A percentile compares a stretch with the other conserved stretches of the same genome.
phyloP scores from a whole-genome alignment of 352 stramenopile species.

The Peronospora destructor region DNA sequence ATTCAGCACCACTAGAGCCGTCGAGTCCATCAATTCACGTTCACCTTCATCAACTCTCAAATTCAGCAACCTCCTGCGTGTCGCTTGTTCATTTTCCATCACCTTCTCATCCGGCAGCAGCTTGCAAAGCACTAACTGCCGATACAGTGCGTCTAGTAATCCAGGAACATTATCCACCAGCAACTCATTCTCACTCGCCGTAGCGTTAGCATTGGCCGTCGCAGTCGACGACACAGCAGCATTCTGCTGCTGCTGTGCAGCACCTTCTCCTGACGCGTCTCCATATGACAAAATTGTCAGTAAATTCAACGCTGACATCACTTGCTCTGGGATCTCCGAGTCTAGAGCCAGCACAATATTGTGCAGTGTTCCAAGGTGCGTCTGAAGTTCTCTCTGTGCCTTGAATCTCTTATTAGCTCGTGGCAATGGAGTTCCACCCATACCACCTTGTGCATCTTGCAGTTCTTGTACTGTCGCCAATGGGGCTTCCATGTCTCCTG shows the following conservation, averaged over 20 bases:
- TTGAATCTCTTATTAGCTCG: slow-evolving; percentile 61
- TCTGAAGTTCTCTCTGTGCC: slow-evolving; percentile 40
- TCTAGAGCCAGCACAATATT: slow-evolving; percentile 65
- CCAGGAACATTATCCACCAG: slow-evolving; percentile 61
- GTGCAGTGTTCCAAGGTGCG: slow-evolving; percentile 52
- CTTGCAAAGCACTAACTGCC: slow-evolving; percentile 50
- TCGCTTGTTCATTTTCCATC: slow-evolving; percentile 10
- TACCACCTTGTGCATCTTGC: slow-evolving; percentile 49
- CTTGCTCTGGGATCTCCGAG: slow-evolving; percentile 48
- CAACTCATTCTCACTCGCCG: slow-evolving; percentile 47
- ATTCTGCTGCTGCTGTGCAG: slow-evolving; percentile 21
- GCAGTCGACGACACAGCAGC: background rate
- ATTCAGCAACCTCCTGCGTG: slow-evolving; percentile 41
- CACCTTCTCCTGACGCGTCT: slow-evolving; percentile 4
- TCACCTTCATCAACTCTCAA: slow-evolving; percentile 33
- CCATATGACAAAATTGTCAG: slow-evolving; percentile 70
- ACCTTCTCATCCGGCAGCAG: slow-evolving; percentile 34
- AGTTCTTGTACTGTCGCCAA: slow-evolving; percentile 61
- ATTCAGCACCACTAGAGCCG: slow-evolving; percentile 56
- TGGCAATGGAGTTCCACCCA: slow-evolving; percentile 55
- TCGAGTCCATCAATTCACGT: slow-evolving; percentile 49
- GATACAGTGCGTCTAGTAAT: slow-evolving; percentile 67
- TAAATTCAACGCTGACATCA: slow-evolving; percentile 54
- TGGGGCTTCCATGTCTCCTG: slow-evolving; percentile 24
- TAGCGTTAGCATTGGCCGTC: slow-evolving; percentile 20